Percentiles rank a stretch among this genome's conserved stretches.
Evolutionary conservation across 2,329 filamentous ascomycete species (phyloP).

Genomic region (Sporothrix curviconia): DNA sequence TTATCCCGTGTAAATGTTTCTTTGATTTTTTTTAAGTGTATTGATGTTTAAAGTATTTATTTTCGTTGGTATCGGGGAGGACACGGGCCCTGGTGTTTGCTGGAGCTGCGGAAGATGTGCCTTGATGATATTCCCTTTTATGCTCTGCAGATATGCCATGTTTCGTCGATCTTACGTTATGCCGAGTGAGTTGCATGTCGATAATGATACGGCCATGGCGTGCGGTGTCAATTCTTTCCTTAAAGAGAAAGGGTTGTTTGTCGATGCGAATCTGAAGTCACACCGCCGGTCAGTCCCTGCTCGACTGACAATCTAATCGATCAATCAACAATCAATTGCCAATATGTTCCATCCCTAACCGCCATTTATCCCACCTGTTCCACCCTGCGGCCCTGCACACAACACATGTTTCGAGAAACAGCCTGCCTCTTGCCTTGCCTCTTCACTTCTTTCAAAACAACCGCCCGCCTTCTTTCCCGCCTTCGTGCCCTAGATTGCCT

Average conservation of each 20-base stretch:
- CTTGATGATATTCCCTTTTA: neutral
- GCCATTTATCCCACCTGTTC: neutral
- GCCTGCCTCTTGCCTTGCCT: neutral
- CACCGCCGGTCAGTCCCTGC: too few relatives aligned
- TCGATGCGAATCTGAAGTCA: too few relatives aligned
- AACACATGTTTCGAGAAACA: neutral
- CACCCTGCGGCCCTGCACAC: neutral
- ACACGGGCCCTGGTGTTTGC: neutral
- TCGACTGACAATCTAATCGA: neutral
- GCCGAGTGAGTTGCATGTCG: neutral
- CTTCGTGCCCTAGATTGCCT: neutral
- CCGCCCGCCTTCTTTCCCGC: neutral
- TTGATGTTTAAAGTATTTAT: neutral
- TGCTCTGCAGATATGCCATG: neutral
- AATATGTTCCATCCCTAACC: too few relatives aligned
- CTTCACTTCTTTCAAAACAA: neutral
- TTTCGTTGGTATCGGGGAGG: neutral
- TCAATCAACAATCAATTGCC: too few relatives aligned
- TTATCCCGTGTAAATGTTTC: neutral
- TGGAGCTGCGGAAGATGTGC: neutral
- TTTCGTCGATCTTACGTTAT: slow-evolving; percentile 8
- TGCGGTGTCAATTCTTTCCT: too few relatives aligned
- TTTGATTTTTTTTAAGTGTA: neutral
- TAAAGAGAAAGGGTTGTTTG: too few relatives aligned
- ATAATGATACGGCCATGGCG: too few relatives aligned